phyloP scores from a whole-genome alignment of 768 basidiomycete species.

The Lentinus tigrinus region DNA sequence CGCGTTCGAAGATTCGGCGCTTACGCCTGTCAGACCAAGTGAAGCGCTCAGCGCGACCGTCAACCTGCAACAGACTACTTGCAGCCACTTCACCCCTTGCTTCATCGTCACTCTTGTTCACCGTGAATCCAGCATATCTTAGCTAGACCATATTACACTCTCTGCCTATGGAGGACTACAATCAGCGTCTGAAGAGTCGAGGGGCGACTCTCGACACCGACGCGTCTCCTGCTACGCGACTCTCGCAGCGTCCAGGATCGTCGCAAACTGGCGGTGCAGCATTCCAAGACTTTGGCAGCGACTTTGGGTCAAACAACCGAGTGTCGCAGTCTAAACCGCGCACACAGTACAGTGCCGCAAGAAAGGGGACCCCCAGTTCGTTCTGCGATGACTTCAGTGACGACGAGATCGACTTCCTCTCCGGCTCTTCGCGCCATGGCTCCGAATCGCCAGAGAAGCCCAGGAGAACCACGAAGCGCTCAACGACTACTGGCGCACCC shows the following conservation, averaged over 20 bases:
- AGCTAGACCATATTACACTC: neutral
- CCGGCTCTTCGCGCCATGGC: slow-evolving; percentile 7
- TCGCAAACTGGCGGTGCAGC: neutral
- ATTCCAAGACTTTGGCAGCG: slow-evolving; percentile 24
- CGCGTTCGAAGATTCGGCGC: slow-evolving; percentile 6
- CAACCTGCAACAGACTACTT: too few relatives aligned
- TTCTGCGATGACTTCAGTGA: slow-evolving; percentile 11
- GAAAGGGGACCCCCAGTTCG: neutral
- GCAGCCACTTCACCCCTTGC: neutral
- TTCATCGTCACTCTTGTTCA: neutral
- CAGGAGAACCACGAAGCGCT: neutral
- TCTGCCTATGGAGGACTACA: slow-evolving; percentile 7
- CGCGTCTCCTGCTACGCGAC: slow-evolving; percentile 11
- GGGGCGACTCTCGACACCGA: slow-evolving; percentile 19
- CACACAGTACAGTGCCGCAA: neutral
- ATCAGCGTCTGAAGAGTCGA: slow-evolving; percentile 3
- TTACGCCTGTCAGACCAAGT: too few relatives aligned
- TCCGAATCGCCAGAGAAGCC: slow-evolving; percentile 4
- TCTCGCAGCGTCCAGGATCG: neutral
- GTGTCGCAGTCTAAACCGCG: neutral
- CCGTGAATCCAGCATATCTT: neutral
- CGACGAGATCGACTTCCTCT: slow-evolving; percentile 22
- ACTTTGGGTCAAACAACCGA: slow-evolving; percentile 3
- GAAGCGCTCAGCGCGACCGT: too few relatives aligned
- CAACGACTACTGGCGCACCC: neutral